Conservation (phyloP, 306 rosid species). For the Myrica gale region DNA sequence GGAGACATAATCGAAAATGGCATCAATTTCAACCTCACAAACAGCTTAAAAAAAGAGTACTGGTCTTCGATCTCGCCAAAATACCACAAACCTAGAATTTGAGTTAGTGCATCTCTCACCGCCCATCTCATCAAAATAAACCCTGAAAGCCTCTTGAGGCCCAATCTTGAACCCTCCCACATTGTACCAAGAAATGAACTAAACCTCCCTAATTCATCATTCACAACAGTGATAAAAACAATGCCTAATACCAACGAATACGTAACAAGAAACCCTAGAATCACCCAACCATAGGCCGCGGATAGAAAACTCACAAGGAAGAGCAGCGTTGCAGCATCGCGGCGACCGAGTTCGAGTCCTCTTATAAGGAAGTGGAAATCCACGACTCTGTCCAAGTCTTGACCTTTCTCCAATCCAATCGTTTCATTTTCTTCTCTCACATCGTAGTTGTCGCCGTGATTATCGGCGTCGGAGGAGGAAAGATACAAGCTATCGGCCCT, state of each 20-base stretch:
- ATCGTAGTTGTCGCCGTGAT: neutral
- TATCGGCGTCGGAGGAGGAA: constrained; percentile 24
- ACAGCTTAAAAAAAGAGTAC: constrained; percentile 90
- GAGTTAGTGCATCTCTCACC: constrained; percentile 93
- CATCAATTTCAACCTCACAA: constrained; percentile 90
- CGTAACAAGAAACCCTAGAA: constrained; percentile 75
- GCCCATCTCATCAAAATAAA: constrained; percentile 97
- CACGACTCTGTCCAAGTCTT: constrained; percentile 42
- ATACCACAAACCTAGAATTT: constrained; percentile 92
- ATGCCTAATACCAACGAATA: constrained; percentile 86
- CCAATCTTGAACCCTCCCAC: constrained; percentile 89
- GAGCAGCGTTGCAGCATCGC: constrained; percentile 65
- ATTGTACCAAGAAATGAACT: constrained; percentile 53
- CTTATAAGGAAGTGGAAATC: constrained; percentile 63
- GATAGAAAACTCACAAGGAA: constrained; percentile 70
- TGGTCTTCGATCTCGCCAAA: constrained; percentile 95
- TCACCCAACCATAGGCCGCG: constrained; percentile 80
- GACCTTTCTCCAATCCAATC: constrained; percentile 40
- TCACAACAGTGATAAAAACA: constrained; percentile 69
- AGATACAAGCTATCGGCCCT: constrained; percentile 29
- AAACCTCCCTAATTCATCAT: constrained; percentile 67
- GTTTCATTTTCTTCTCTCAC: constrained; percentile 22
- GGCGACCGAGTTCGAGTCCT: constrained; percentile 74
- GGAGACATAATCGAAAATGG: constrained; percentile 93
- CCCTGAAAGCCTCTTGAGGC: constrained; percentile 88